Evolutionary conservation across 345 rosid genomes (phyloP).

Genomic region (Aquilaria sinensis): DNA sequence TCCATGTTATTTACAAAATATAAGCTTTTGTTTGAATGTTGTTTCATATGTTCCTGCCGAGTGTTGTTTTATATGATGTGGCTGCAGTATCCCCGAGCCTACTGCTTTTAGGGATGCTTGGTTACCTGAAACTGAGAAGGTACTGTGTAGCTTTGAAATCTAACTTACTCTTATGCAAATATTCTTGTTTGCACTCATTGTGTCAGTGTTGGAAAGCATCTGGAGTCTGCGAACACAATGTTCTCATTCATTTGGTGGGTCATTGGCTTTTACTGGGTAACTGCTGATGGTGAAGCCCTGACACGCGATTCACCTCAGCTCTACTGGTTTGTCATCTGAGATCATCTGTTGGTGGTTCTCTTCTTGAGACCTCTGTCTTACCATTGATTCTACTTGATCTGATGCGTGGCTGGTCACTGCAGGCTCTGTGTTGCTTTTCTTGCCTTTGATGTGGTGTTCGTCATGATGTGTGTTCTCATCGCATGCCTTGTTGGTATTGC

Average conservation of each 20-base stretch:
- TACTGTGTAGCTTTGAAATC: background rate
- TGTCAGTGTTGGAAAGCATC: slow-evolving; percentile 40
- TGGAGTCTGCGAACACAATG: slow-evolving; percentile 77
- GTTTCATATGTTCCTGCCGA: too few relatives aligned
- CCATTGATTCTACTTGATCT: slow-evolving; percentile 4
- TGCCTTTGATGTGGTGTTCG: slow-evolving; percentile 77
- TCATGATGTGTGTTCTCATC: slow-evolving; percentile 59
- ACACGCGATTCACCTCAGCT: slow-evolving; percentile 55
- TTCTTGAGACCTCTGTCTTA: background rate
- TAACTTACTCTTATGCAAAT: background rate
- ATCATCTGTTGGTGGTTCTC: background rate
- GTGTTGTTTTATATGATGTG: too few relatives aligned
- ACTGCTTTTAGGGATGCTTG: background rate
- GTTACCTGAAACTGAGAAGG: background rate
- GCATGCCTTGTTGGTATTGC: slow-evolving; percentile 83
- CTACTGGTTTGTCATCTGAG: slow-evolving; percentile 47
- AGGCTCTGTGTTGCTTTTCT: slow-evolving; percentile 87
- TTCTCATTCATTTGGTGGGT: slow-evolving; percentile 90
- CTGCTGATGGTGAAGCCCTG: slow-evolving; percentile 41
- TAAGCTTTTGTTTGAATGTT: too few relatives aligned
- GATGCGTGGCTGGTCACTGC: slow-evolving; percentile 22
- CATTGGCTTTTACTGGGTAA: slow-evolving; percentile 81
- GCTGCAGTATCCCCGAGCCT: background rate
- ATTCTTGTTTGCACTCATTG: background rate
- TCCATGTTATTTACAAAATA: too few relatives aligned